Base-by-base conservation (phyloP, 805 yeast species). In the Wickerhamomyces rabaulensis region DNA sequence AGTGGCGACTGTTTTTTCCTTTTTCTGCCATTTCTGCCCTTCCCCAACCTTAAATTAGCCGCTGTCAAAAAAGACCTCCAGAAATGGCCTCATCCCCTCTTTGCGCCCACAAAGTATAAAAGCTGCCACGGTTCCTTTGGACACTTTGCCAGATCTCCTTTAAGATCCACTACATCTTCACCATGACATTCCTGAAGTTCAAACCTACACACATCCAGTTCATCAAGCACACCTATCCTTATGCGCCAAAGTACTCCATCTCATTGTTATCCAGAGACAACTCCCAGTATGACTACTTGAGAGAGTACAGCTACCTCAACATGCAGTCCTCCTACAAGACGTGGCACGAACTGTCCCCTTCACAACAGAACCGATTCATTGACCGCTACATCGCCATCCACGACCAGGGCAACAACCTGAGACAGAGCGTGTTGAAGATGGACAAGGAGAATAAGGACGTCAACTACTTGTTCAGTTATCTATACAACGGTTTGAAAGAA, bases 401-500 rank as follows among this genome's bases (percentile, higher is more conserved):
- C 17, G 50, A 51, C 21, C 37, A 41, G 23, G 37, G 46, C 16
- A 43, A 48, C 37, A 44, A 31, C 26, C 21, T 48, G 21, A 40
- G 13, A 6, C 35, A 36, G 22, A 45, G 44, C 40, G 39, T 25
- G 16, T 22, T 51, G n/a, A 35, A 41, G 27, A 12, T 36, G 19
- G 42, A 48, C 27, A 40, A 41, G n/a, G 42, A 51, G 27, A 51
- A 51, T 43, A 48, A 48, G 25, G 53, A 51, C 20, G 49, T 46
- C 13, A 38, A 42, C 19, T 48, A 45, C 33, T 43, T 48, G 43
- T 51, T 51, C 38, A 45, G 44, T 13, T 42, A 41, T 19, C 35
- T 51, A 13, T 51, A 51, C 36, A 40, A 41, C 22, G 39, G 40
- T 3, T 20, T 51, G 20, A 51, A 48, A 23, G 46, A 45, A 16